Conservation (phyloP, 2,329 filamentous ascomycete species). For the Pyrenophora seminiperda region DNA sequence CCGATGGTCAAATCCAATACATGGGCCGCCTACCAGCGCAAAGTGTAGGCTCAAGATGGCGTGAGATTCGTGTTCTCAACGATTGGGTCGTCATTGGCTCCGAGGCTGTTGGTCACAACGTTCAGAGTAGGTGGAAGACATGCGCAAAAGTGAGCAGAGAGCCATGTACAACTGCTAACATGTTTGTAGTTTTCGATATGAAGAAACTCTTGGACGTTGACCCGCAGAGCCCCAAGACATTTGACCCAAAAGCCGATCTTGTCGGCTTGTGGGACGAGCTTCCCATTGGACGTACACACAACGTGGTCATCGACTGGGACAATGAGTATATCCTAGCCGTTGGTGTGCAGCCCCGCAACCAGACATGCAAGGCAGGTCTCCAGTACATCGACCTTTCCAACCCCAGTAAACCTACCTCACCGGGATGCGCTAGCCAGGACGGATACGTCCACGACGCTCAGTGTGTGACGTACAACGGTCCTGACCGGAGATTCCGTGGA, state of each 20-base stretch:
- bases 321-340: constrained; percentile 44
- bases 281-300: constrained; percentile 47
- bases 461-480: constrained; percentile 61
- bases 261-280: constrained; percentile 32
- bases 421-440: constrained; percentile 59
- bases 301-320: constrained; percentile 45
- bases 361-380: constrained; percentile 57
- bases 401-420: constrained; percentile 57
- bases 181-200: constrained; percentile 48
- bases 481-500: constrained; percentile 55
- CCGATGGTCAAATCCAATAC: constrained; percentile 57
- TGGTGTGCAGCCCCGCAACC: constrained; percentile 41
- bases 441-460: constrained; percentile 67
- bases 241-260: constrained; percentile 39
- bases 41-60: constrained; percentile 54
- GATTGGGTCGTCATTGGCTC: constrained; percentile 52
- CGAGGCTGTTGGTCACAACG: constrained; percentile 56
- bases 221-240: constrained; percentile 38
- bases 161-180: constrained; percentile 40
- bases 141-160: constrained; percentile 57
- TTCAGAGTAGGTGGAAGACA: constrained; percentile 58
- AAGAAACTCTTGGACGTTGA: constrained; percentile 51
- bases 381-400: constrained; percentile 64
- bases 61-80: constrained; percentile 56
- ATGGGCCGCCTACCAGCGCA: constrained; percentile 58